Base-by-base conservation (phyloP, 805 yeast species). In the Wickerhamiella australiensis region DNA sequence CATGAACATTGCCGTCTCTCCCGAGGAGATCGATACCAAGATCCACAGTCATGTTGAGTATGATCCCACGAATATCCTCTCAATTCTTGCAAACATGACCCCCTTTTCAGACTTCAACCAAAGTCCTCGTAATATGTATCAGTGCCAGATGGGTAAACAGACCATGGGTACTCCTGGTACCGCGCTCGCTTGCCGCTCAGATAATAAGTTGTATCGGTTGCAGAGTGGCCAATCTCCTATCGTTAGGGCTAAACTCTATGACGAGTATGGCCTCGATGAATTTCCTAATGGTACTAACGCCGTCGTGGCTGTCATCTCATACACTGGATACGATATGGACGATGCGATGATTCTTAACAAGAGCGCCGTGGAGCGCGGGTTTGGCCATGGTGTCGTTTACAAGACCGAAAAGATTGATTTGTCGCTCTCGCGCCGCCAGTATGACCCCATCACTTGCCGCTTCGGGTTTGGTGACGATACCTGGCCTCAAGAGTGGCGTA, bases 121-220 rank as follows among this genome's bases (percentile, higher is more conserved):
- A 73, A 88, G 96, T 23, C 98, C 98, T 62, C 84, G 98, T 79
- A 92, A 92, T 67, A 92, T 92, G 97, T 92, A 92, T 67, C 98
- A 92, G 72, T 92, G 98, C 71, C 98, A 92, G 75, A 92, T 92
- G 98, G 97, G 96, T 78, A 92, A 92, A 71, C 98, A 92, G 73
- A 90, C 98, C 18, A 92, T 92, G 98, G 98, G 98, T 68, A 92
- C 98, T 3, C 98, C 98, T 7, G 97, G 97, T 70, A 95, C 92
- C 55, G 97, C 94, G 0, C 72, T 90, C 49, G 77, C 72, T 42
- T 95, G 87, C 66, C 78, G 98, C 67, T 83, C 95, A 1, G 98
- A 92, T 67, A 92, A 92, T 71, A 92, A 90, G 66, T 70, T 92
- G 53, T 92, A 92, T 69, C 80, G 90, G 60, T 71, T 92, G 58